Evolutionary conservation across 495 filamentous ascomycete genomes (phyloP), one percentile per base, ranked within the genome.

Genomic region (Penicillium bovifimosum): DNA sequence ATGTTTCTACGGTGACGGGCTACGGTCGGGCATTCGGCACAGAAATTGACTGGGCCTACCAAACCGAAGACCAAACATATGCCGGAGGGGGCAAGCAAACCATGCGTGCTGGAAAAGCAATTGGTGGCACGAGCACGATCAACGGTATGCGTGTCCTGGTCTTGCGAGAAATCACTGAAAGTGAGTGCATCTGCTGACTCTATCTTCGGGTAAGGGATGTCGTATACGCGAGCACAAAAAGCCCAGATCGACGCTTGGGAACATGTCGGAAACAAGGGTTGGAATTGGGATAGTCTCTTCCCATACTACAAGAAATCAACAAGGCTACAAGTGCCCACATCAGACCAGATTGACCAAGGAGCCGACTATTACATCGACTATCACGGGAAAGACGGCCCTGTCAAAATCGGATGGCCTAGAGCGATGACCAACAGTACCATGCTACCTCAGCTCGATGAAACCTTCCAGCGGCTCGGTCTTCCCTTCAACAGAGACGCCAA

Each of bases 261-360:
- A 50, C 59, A 58, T 4, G 61, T 85, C 3, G 83, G 85, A 2
- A 86, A 85, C 56, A 69, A 74, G 2, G 80, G 81, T n/a, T 87
- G 84, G 84, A 76, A 71, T 50, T 86, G 82, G 80, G 51, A 74
- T 1, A 76, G 59, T 31, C 61, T 87, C 18, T 58, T 81, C 17
- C 79, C 81, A 6, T 87, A 86, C 54, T 79, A 78, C 33, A 70
- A 73, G 43, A 77, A 76, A 59, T 70, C 68, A 20, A 68, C 77
- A 16, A 40, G 55, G 6, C 71, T 74, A 14, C 65, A 65, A 3
- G 29, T 68, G 0, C 76, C 78, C 0, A 69, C 62, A 14, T 26
- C 50, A n/a, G 63, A 68, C 6, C 73, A 79, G 43, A 32, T 60
- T 13, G 65, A 52, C 11, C 63, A 54, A 4, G 76, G 76, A 1